Evolutionary conservation across 2,329 filamentous ascomycete genomes (phyloP).

Genomic region (Talaromyces marneffei): DNA sequence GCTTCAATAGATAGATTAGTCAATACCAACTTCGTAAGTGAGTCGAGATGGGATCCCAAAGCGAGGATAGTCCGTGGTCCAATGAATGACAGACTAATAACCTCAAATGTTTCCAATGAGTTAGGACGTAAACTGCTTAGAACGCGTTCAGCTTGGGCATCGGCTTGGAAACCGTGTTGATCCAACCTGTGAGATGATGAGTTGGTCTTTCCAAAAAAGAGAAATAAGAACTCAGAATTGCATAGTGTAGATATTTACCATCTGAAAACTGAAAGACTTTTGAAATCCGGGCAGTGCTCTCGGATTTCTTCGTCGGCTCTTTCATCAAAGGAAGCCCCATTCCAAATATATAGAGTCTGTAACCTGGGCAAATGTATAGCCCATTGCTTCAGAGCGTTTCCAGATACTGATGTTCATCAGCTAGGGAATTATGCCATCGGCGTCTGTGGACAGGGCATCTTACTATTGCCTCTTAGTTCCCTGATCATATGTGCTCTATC

Average conservation of each 20-base stretch:
- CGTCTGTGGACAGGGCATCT: conserved; percentile 14
- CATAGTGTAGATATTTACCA: conserved; percentile 33
- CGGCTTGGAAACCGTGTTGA: conserved; percentile 39
- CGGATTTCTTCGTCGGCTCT: conserved; percentile 51
- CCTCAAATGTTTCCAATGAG: conserved; percentile 54
- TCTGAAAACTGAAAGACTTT: conserved; percentile 53
- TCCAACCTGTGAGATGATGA: conserved; percentile 28
- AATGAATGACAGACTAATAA: conserved; percentile 52
- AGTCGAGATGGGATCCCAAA: conserved; percentile 48
- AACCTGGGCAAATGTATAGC: conserved; percentile 54
- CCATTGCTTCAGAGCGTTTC: conserved; percentile 53
- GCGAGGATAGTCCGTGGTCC: conserved; percentile 51
- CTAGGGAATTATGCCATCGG: background rate
- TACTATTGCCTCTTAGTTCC: conserved; percentile 51
- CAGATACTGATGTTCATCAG: conserved; percentile 37
- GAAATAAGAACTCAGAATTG: background rate
- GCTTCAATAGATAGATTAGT: conserved; percentile 44
- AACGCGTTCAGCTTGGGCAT: conserved; percentile 55
- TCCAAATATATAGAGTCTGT: conserved; percentile 54
- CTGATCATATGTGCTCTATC: conserved; percentile 51
- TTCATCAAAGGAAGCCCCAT: conserved; percentile 55
- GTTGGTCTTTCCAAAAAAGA: background rate
- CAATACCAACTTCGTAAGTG: conserved; percentile 51
- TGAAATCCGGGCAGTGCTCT: conserved; percentile 56
- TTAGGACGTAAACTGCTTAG: conserved; percentile 52